These are phyloP conservation scores for Simplicillium sp. DNA, from an alignment of 2,329 filamentous ascomycete species.

Conservation along the genomic window DNA sequence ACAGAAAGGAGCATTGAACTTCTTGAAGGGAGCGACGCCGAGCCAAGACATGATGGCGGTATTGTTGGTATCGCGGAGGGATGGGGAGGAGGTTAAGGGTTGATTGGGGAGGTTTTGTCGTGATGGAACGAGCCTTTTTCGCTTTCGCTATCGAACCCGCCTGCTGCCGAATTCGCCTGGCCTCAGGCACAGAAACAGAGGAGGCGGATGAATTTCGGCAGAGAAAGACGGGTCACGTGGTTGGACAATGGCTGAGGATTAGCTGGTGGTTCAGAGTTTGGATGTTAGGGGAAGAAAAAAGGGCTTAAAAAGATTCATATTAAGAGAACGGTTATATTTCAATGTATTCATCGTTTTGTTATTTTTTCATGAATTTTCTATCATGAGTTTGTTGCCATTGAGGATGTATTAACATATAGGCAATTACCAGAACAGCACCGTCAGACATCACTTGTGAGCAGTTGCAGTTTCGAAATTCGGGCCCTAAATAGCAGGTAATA, in stretches of 20 bases:
- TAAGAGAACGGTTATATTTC: too few relatives aligned
- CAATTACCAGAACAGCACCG: too few relatives aligned
- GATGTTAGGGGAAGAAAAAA: neutral
- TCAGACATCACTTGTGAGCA: too few relatives aligned
- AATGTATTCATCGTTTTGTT: too few relatives aligned
- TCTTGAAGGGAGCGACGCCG: slow-evolving; percentile 58
- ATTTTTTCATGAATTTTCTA: too few relatives aligned
- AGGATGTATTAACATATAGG: too few relatives aligned
- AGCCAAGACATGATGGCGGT: slow-evolving; percentile 64
- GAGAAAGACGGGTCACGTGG: neutral
- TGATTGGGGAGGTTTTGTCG: slow-evolving; percentile 18
- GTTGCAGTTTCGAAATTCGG: too few relatives aligned
- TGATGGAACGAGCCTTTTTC: slow-evolving; percentile 8
- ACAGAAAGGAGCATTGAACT: slow-evolving; percentile 73
- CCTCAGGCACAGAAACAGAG: neutral
- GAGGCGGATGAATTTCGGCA: neutral
- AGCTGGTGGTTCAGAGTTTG: neutral
- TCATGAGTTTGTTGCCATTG: too few relatives aligned
- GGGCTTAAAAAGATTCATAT: too few relatives aligned
- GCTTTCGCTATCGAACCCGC: slow-evolving; percentile 1
- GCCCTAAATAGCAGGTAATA: too few relatives aligned
- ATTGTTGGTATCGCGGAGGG: slow-evolving; percentile 20
- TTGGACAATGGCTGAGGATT: neutral
- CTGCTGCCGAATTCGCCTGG: neutral
- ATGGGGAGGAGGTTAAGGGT: slow-evolving; percentile 23